A percentile compares a stretch with the other conserved stretches of the same genome.
Conservation (phyloP, 768 basidiomycete genomes). For the Boletus tomentosulus region DNA sequence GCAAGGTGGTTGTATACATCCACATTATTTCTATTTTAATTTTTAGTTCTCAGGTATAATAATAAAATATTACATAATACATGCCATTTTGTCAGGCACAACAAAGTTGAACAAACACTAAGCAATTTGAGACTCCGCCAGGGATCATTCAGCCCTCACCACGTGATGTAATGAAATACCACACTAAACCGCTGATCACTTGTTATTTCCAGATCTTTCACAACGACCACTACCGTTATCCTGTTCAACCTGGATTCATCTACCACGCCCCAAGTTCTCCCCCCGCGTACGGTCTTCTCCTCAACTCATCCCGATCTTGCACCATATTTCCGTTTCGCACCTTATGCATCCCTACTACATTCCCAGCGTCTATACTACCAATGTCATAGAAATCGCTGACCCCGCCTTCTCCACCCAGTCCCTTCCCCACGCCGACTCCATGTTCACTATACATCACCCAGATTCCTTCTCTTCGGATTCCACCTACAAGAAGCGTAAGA, state of each 20-base stretch:
- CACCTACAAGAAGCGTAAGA: slow-evolving; percentile 39
- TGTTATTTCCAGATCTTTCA: not conserved
- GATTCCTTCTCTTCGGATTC: slow-evolving; percentile 11
- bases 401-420: slow-evolving; percentile 2
- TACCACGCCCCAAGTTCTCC: not conserved
- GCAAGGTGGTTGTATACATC: not conserved
- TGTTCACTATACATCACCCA: slow-evolving; percentile 8
- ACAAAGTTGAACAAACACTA: not conserved
- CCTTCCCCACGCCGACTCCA: slow-evolving; percentile 1
- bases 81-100: not conserved
- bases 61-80: not conserved
- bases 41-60: not conserved
- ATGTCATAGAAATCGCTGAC: slow-evolving; percentile 28
- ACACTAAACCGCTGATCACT: not conserved
- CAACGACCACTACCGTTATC: not conserved
- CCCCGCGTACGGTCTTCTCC: not conserved
- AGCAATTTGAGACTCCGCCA: not conserved
- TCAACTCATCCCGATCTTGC: not conserved
- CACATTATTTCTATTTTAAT: not conserved
- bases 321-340: not conserved
- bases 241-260: not conserved
- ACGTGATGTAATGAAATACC: not conserved
- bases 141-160: not conserved
- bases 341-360: slow-evolving; percentile 21
- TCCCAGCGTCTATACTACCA: slow-evolving; percentile 12